Percentiles rank a stretch among this genome's conserved stretches.
Conservation (phyloP, 805 yeast genomes). For the Starmera caribaea region DNA sequence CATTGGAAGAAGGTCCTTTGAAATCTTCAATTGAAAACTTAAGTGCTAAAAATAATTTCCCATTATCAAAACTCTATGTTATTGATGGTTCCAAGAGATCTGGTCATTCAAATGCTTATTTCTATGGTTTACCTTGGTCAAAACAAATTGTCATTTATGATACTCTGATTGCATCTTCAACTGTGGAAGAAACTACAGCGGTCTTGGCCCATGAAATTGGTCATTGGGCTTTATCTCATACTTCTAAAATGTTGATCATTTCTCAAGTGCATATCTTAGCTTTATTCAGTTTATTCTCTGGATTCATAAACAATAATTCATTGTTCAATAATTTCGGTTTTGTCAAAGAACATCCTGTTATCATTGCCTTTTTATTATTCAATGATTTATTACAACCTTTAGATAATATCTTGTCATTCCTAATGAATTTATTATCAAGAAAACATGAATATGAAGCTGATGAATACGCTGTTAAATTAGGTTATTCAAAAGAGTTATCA, state of each 20-base stretch:
- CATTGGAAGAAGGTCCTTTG: constrained; percentile 84
- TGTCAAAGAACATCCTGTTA: constrained; percentile 48
- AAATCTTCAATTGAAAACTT: constrained; percentile 71
- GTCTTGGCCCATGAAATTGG: constrained; percentile 98
- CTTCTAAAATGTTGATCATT: constrained; percentile 61
- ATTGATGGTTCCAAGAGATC: constrained; percentile 97
- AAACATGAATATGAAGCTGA: constrained; percentile 93
- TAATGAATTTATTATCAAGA: constrained; percentile 66
- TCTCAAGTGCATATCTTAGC: constrained; percentile 56
- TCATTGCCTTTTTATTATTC: constrained; percentile 77
- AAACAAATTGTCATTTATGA: constrained; percentile 93
- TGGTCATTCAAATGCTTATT: constrained; percentile 94
- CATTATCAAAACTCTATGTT: constrained; percentile 75
- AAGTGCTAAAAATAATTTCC: constrained; percentile 72
- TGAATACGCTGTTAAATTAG: constrained; percentile 66
- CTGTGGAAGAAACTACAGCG: constrained; percentile 78
- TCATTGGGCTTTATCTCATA: constrained; percentile 91
- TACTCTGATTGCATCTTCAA: constrained; percentile 74
- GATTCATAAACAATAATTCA: constrained; percentile 70
- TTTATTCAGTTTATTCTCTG: constrained; percentile 66
- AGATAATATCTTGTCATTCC: constrained; percentile 57
- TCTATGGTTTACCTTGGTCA: constrained; percentile 93
- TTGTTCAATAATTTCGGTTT: constrained; percentile 78
- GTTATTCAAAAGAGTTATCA: constrained; percentile 60
- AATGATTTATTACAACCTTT: constrained; percentile 71